These are phyloP conservation scores for Durusdinium trenchii DNA, from an alignment of 73 alveolate genomes.

Conservation along the genomic window DNA sequence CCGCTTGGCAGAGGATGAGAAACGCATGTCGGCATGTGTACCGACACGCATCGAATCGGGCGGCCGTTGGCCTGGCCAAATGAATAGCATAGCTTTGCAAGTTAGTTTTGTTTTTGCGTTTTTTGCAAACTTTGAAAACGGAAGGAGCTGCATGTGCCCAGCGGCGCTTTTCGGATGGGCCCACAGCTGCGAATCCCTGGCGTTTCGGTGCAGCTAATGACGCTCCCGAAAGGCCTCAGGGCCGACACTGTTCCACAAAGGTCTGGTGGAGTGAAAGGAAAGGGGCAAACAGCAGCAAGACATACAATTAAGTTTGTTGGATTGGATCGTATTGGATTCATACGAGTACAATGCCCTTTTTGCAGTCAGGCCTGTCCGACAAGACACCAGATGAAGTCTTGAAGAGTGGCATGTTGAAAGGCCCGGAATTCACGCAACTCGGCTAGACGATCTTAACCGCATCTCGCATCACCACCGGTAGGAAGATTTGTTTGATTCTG, in stretches of 20 bases:
- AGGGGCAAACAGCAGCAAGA: no score
- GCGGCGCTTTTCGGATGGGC: constrained; percentile 42
- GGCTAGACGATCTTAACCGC: not conserved
- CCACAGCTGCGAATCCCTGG: constrained; percentile 26
- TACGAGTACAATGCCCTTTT: not conserved
- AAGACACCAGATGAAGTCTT: not conserved
- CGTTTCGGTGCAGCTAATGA: constrained; percentile 40
- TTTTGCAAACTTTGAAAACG: not conserved
- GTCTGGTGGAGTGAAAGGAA: no score
- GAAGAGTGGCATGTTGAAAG: constrained; percentile 5
- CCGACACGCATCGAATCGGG: not conserved
- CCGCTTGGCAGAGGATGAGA: constrained; percentile 35
- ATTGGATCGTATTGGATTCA: not conserved
- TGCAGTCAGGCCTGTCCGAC: not conserved
- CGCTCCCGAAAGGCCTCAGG: constrained; percentile 20
- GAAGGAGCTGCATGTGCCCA: constrained; percentile 35
- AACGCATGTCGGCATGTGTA: not conserved
- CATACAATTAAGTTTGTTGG: no score
- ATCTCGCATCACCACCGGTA: not conserved
- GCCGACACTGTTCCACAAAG: no score
- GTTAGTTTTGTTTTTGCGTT: not conserved
- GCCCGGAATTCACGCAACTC: not conserved
- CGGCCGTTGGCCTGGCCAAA: not conserved
- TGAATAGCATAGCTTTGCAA: not conserved
- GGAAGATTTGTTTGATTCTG: not conserved